These are phyloP conservation scores for Abrus precatorius DNA, from an alignment of 306 rosid genomes.

Conservation along the genomic window DNA sequence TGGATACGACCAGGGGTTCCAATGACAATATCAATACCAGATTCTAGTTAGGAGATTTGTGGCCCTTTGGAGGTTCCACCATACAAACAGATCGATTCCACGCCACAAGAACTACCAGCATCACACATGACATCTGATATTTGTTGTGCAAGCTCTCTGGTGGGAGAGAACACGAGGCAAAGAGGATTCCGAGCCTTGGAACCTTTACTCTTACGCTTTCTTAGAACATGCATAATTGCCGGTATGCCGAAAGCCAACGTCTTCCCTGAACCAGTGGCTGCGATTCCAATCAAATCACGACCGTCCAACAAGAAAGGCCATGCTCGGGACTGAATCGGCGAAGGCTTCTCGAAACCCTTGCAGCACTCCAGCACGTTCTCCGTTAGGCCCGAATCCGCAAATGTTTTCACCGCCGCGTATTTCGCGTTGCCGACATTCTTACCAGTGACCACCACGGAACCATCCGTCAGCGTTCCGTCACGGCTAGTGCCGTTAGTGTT, in stretches of 20 bases:
- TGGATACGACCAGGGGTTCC: slow-evolving; percentile 98
- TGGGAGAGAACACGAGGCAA: slow-evolving; percentile 89
- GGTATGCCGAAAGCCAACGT: slow-evolving; percentile 95
- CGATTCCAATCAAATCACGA: slow-evolving; percentile 95
- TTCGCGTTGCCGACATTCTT: slow-evolving; percentile 62
- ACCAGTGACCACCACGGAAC: slow-evolving; percentile 73
- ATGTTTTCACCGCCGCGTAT: slow-evolving; percentile 63
- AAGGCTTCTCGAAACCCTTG: slow-evolving; percentile 77
- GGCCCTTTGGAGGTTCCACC: slow-evolving; percentile 95
- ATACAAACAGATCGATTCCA: slow-evolving; percentile 77
- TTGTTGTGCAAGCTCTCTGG: slow-evolving; percentile 97
- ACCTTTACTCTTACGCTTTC: slow-evolving; percentile 67
- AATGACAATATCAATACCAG: slow-evolving; percentile 93
- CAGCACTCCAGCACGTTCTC: slow-evolving; percentile 83
- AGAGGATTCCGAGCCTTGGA: slow-evolving; percentile 79
- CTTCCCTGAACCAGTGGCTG: slow-evolving; percentile 99
- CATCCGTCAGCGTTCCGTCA: slow-evolving; percentile 53
- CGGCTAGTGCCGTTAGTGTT: slow-evolving; percentile 16
- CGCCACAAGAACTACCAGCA: slow-evolving; percentile 89
- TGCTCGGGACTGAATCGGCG: slow-evolving; percentile 88
- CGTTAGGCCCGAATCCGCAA: slow-evolving; percentile 70
- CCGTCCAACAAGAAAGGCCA: slow-evolving; percentile 94
- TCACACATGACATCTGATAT: slow-evolving; percentile 87
- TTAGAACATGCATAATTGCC: slow-evolving; percentile 81
- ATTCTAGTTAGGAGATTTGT: slow-evolving; percentile 79